A percentile compares a stretch with the other conserved stretches of the same genome.
These are phyloP conservation scores for Neofusicoccum parvum DNA, from an alignment of 2,329 filamentous ascomycete species.

Conservation along the genomic window DNA sequence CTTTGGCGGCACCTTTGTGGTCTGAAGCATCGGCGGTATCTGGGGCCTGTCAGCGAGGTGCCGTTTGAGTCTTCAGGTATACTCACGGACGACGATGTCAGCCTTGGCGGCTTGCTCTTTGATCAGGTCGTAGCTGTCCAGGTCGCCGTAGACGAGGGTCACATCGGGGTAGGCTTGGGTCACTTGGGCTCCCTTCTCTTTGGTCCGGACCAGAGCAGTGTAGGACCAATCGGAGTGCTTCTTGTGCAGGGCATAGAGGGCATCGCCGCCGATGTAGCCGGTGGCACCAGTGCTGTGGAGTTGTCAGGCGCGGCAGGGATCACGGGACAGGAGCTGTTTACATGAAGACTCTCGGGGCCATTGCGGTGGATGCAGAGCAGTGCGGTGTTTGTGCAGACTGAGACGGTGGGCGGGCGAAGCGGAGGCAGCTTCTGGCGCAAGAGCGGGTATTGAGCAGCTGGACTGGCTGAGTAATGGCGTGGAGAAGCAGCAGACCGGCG, in stretches of 20 bases:
- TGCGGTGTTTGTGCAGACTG: too few relatives aligned
- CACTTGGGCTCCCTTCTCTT: slow-evolving; percentile 1
- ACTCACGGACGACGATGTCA: slow-evolving; percentile 29
- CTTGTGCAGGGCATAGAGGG: slow-evolving; percentile 8
- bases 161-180: slow-evolving; percentile 10
- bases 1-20: slow-evolving; percentile 37
- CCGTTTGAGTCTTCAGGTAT: rapidly evolving
- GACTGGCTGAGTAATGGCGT: background rate
- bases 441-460: background rate
- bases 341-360: slow-evolving; percentile 12
- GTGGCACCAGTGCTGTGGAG: slow-evolving; percentile 8
- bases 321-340: background rate
- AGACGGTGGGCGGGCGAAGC: too few relatives aligned
- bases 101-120: slow-evolving; percentile 9
- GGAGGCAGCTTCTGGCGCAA: background rate
- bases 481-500: background rate
- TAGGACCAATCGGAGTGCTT: slow-evolving; percentile 13
- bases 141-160: slow-evolving; percentile 8
- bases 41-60: slow-evolving; percentile 2
- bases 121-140: slow-evolving; percentile 17
- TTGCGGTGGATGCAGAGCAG: background rate
- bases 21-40: slow-evolving; percentile 34
- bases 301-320: background rate
- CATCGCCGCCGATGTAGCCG: slow-evolving; percentile 22
- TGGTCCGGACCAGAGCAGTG: slow-evolving; percentile 11